Base-by-base conservation (phyloP, 495 filamentous ascomycete genomes). In the Talaromyces borbonicus region DNA sequence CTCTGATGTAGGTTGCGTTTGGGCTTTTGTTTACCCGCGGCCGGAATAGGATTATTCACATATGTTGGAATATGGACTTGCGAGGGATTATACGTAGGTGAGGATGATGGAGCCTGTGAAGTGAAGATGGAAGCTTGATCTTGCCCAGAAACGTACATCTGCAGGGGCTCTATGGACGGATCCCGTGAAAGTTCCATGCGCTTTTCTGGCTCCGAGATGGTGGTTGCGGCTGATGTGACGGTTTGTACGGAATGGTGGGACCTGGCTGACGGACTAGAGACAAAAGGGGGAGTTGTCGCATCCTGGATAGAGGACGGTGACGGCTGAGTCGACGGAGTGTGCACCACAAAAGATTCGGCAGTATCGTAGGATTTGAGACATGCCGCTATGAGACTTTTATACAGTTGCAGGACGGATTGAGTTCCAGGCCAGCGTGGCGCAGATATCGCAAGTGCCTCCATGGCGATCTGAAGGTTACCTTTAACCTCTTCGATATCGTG, bases 361-460 rank as follows among this genome's bases (percentile, higher is more conserved):
- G 79, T 80, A 43, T 81, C 76, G 61, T 90, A 97, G 49, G 84
- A 84, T 57, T 82, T 85, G 53, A 95, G 63, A 52, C 85, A 89
- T 15, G 88, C 88, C 37, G 71, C 73, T n/a, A 90, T 79, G 23
- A 97, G 74, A 43, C 80, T 85, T 12, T 67, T 64, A 58, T 95
- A 95, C 18, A 95, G 73, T 51, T 87, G 71, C 8, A 83, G 72
- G 12, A 88, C 89, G n/a, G 85, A 84, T 40, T 79, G 73, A 8
- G 89, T 85, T 19, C 90, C 90, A 0, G 90, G 90, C 90, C 90
- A 95, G 20, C 86, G 75, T 53, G 87, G 81, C 2, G 83, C 80
- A 43, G 86, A 81, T 37, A 78, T 75, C 16, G 75, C 65, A 42
- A 97, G 83, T 11, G 80, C 77, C 44, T 90, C 82, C 24, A 95